Conservation (phyloP, 139 green algal species). For the Coelastrella sp. region DNA sequence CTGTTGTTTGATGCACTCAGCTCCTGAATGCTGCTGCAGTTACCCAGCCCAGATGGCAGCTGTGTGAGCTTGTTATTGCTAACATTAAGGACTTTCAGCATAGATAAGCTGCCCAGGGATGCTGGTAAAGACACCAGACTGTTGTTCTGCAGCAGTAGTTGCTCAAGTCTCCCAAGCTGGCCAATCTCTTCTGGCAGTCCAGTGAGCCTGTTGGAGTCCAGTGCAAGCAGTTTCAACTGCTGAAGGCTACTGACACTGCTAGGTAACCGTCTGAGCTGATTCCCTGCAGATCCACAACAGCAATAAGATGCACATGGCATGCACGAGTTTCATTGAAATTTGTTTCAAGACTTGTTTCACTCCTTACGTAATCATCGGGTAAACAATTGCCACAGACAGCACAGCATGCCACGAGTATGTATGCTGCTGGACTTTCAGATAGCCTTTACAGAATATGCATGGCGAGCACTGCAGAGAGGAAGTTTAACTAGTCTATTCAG, state of each 20-base stretch:
- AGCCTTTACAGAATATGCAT: too few species aligned
- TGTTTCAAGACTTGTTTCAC: too few species aligned
- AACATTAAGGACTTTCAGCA: slow-evolving; percentile 64
- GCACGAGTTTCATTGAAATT: too few species aligned
- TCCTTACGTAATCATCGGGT: too few species aligned
- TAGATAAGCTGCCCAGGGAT: slow-evolving; percentile 50
- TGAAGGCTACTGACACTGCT: neutral
- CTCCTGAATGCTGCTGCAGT: slow-evolving; percentile 64
- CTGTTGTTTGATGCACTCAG: slow-evolving; percentile 61
- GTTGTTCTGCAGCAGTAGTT: slow-evolving; percentile 57
- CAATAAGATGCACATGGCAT: too few species aligned
- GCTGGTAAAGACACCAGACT: slow-evolving; percentile 55
- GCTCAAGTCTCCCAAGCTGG: slow-evolving; percentile 47
- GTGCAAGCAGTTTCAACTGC: slow-evolving; percentile 1
- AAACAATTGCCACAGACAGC: too few species aligned
- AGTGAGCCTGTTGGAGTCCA: slow-evolving; percentile 57
- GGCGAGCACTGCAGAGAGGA: too few species aligned
- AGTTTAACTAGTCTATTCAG: too few species aligned
- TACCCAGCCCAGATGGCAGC: slow-evolving; percentile 58
- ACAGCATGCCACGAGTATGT: too few species aligned
- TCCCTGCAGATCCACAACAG: neutral
- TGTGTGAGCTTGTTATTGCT: slow-evolving; percentile 58
- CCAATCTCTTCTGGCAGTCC: slow-evolving; percentile 44
- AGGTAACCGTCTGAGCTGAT: neutral
- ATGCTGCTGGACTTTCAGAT: too few species aligned